Conservation (phyloP, 1,284 basidiomycete species). For the Phenoliferia sp. region DNA sequence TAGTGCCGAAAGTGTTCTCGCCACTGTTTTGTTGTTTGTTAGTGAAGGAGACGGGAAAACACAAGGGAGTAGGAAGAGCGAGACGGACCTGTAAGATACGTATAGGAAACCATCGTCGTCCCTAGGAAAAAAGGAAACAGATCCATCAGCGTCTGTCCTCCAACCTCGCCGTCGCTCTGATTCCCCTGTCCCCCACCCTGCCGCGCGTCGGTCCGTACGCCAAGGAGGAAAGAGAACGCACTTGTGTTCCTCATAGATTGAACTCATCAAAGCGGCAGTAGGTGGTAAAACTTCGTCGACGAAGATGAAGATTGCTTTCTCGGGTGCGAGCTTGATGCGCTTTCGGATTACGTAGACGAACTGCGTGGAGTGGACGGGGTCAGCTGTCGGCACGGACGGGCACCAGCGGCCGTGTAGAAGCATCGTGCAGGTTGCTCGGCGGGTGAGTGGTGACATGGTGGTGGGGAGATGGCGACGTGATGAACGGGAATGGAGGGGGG, state of each 20-base stretch:
- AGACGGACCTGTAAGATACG: neutral
- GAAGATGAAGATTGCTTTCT: constrained; percentile 99
- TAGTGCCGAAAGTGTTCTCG: neutral
- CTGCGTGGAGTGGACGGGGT: constrained; percentile 52
- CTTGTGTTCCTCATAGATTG: constrained; percentile 99
- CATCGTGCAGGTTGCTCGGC: neutral
- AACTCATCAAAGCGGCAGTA: constrained; percentile 96
- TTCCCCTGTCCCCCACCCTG: no score
- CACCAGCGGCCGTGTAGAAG: neutral
- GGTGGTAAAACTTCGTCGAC: constrained; percentile 98
- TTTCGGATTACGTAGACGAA: constrained; percentile 99
- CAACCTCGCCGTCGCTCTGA: no score
- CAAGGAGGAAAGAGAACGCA: constrained; percentile 46
- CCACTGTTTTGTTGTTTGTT: neutral
- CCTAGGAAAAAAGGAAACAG: neutral
- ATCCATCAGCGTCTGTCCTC: neutral
- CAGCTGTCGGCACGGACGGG: neutral
- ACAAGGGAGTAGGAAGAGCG: neutral
- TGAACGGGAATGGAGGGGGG: neutral
- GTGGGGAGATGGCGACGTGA: neutral
- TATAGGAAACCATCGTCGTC: neutral
- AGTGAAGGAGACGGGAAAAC: neutral
- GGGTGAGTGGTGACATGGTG: no score
- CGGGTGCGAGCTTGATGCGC: constrained; percentile 98
- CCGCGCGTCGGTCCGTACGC: neutral